Base-by-base conservation (phyloP, 768 basidiomycete species). In the Gautieria morchelliformis region DNA sequence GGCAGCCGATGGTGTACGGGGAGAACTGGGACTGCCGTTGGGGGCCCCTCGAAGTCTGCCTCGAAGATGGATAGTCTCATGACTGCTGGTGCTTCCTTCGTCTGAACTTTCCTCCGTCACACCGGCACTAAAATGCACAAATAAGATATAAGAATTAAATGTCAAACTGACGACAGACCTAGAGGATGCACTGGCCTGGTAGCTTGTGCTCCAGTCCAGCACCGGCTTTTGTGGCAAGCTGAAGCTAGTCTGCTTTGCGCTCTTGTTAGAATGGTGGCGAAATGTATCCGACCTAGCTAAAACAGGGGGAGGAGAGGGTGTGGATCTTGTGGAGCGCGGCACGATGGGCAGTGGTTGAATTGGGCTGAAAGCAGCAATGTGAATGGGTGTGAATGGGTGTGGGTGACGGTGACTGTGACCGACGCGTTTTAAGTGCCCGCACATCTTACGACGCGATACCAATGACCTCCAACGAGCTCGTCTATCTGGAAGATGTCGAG, bases 171-270 rank as follows among this genome's bases (percentile, higher is more conserved):
- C 15, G 22, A n/a, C 41, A 64, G 79, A 86, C 87, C 85, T 82
- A 10, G 88, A 90, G 35, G 88, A 88, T 46, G 63, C 63, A 49
- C 89, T 89, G 30, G 84, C 89, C 58, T 89, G 85, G 70, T 92
- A 92, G 62, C 89, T 91, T 12, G 89, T 90, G 65, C 87, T 92
- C 83, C 89, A 82, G 62, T 84, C 89, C 62, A 82, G 65, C 59
- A 69, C 69, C 58, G 71, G 68, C 41, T 62, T 61, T 30, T 67
- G 59, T 22, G 56, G 42, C 14, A 24, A 32, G 37, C 46, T 49
- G 42, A 57, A 50, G 32, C 56, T 57, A 33, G 46, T 14, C 19
- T 47, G 56, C 20, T 49, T 55, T 27, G 27, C 30, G 15, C 54
- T n/a, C 45, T 55, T 53, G 22, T 37, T 47, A 14, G 51, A 52